Evolutionary conservation across 495 filamentous ascomycete genomes (phyloP).

Genomic region (Darksidea phi): DNA sequence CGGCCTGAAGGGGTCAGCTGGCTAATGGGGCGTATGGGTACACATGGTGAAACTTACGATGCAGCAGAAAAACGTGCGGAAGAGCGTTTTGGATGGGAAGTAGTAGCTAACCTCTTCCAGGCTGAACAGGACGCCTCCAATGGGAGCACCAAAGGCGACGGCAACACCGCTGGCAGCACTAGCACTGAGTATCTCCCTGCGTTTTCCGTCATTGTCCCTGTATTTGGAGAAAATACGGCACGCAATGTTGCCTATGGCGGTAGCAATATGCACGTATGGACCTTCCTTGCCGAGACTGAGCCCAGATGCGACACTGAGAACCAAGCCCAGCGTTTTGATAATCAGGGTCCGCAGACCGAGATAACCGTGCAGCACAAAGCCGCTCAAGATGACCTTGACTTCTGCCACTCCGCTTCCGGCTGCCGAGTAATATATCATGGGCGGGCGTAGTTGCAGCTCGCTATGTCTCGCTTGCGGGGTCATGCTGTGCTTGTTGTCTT

Average conservation of each 20-base stretch:
- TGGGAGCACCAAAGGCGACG: constrained; percentile 91
- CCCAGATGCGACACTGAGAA: constrained; percentile 88
- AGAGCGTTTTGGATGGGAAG: constrained; percentile 97
- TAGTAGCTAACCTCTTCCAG: constrained; percentile 77
- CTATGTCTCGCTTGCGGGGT: constrained; percentile 39
- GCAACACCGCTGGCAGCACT: constrained; percentile 90
- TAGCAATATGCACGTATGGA: constrained; percentile 95
- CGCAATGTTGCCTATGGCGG: constrained; percentile 91
- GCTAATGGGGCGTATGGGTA: neutral
- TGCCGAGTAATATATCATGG: constrained; percentile 92
- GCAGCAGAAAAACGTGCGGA: constrained; percentile 97
- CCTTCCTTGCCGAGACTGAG: constrained; percentile 95
- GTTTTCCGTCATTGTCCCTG: constrained; percentile 84
- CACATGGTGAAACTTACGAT: constrained; percentile 62
- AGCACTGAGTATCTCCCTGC: constrained; percentile 89
- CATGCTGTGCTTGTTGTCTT: constrained; percentile 43
- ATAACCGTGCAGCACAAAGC: constrained; percentile 95
- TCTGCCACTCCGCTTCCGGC: constrained; percentile 96
- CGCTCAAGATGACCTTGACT: constrained; percentile 95
- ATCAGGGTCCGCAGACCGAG: constrained; percentile 84
- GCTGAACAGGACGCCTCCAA: constrained; percentile 65
- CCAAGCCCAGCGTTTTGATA: constrained; percentile 78
- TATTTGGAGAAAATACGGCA: constrained; percentile 93
- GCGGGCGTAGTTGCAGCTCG: constrained; percentile 49
- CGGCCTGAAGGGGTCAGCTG: constrained; percentile 46